Percentiles rank a stretch among this genome's conserved stretches.
phyloP scores from a whole-genome alignment of 495 filamentous ascomycete species.

The Articulospora tetracladia region DNA sequence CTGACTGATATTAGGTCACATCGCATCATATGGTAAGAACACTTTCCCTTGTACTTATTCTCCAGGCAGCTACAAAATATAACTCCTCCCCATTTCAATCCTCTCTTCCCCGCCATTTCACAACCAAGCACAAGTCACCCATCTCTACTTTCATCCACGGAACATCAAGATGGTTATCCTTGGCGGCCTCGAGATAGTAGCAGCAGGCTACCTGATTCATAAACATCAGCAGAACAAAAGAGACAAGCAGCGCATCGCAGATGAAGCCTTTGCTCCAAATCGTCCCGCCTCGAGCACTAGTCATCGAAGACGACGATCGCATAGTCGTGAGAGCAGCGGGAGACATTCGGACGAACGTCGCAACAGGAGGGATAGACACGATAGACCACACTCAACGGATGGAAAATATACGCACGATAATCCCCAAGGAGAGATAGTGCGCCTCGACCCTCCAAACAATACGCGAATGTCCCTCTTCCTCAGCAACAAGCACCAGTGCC shows the following conservation, averaged over 20 bases:
- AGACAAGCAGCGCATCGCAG: constrained; percentile 12
- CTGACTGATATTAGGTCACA: background rate
- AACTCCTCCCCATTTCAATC: background rate
- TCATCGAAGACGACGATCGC: background rate
- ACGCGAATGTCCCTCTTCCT: background rate
- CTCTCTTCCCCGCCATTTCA: background rate
- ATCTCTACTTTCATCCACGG: too few relatives aligned
- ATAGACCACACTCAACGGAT: constrained; percentile 8
- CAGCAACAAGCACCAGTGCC: background rate
- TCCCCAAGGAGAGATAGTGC: background rate
- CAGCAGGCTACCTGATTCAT: constrained; percentile 23
- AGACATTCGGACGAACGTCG: constrained; percentile 1
- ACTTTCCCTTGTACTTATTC: background rate
- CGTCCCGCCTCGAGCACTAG: constrained; percentile 2
- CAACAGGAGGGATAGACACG: constrained; percentile 3
- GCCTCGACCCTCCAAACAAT: background rate
- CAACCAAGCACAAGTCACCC: background rate
- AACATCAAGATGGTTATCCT: constrained; percentile 23
- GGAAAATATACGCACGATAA: constrained; percentile 15
- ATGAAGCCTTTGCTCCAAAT: constrained; percentile 3
- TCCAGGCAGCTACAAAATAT: background rate
- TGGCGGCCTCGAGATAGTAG: constrained; percentile 23
- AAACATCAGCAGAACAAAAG: constrained; percentile 23
- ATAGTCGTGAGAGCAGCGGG: background rate
- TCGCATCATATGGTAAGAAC: background rate